phyloP scores from a whole-genome alignment of 2,329 filamentous ascomycete species.

The Juglanconis oblonga region DNA sequence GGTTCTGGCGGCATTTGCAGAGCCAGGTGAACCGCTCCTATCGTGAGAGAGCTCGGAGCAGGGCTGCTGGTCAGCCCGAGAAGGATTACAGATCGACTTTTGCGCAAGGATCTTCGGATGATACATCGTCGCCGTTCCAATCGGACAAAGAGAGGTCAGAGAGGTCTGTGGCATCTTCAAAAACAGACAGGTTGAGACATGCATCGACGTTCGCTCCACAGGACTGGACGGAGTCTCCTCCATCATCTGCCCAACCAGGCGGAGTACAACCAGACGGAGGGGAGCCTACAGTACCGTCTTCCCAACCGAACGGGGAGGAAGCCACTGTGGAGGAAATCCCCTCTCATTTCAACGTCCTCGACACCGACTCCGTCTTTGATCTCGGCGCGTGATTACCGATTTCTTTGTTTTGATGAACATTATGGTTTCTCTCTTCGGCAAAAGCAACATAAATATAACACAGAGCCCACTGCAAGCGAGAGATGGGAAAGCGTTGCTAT shows the following conservation, averaged over 20 bases:
- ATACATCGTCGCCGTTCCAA: neutral
- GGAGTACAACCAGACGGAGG: neutral
- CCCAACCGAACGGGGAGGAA: no score
- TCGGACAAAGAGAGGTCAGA: neutral
- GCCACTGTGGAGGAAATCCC: neutral
- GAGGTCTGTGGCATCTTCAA: neutral
- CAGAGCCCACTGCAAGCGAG: neutral
- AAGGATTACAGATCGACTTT: neutral
- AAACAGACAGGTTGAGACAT: neutral
- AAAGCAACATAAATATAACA: neutral
- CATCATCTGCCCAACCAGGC: neutral
- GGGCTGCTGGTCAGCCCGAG: conserved; percentile 2
- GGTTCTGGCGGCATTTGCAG: neutral
- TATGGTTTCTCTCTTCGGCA: neutral
- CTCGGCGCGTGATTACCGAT: conserved; percentile 2
- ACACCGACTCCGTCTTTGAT: neutral
- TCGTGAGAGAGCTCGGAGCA: neutral
- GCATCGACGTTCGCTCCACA: neutral
- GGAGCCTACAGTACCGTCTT: neutral
- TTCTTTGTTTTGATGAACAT: neutral
- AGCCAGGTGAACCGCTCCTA: neutral
- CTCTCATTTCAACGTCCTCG: neutral
- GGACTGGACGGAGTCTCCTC: neutral
- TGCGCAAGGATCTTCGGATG: neutral
- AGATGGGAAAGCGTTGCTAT: neutral